Conservation (phyloP, 2,329 filamentous ascomycete genomes). For the Ophiocordyceps sinensis region DNA sequence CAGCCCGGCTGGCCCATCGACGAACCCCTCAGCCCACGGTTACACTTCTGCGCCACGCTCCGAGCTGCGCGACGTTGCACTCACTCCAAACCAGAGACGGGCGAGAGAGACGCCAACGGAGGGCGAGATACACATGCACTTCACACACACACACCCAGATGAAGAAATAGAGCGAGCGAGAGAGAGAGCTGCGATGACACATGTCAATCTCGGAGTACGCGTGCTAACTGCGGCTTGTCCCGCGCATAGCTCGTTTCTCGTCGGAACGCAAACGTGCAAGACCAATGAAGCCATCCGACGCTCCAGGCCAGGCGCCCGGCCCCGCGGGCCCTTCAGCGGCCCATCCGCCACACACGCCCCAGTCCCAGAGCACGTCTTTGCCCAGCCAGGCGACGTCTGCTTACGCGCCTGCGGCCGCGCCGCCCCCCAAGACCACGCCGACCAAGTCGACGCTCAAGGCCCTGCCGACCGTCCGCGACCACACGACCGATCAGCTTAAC, state of each 20-base stretch:
- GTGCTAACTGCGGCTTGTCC: background rate
- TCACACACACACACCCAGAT: too few relatives aligned
- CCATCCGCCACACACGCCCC: constrained; percentile 39
- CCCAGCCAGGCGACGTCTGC: constrained; percentile 26
- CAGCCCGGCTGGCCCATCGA: background rate
- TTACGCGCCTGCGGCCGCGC: constrained; percentile 24
- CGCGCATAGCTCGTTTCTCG: constrained; percentile 28
- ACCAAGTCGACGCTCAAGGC: constrained; percentile 82
- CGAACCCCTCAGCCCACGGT: too few relatives aligned
- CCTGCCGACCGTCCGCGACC: constrained; percentile 85
- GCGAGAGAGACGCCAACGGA: too few relatives aligned
- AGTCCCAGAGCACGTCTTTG: constrained; percentile 32
- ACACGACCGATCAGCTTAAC: constrained; percentile 90
- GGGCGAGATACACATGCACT: background rate
- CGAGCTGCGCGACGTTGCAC: background rate
- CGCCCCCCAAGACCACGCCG: constrained; percentile 67
- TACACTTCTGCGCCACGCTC: too few relatives aligned
- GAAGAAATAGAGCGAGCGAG: background rate
- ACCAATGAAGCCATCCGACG: constrained; percentile 49
- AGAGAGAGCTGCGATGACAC: background rate
- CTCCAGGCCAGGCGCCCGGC: constrained; percentile 37
- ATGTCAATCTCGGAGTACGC: background rate
- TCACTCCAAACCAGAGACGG: background rate
- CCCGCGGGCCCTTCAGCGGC: constrained; percentile 23
- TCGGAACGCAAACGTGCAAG: constrained; percentile 41